Percentiles rank a stretch among this genome's conserved stretches.
Evolutionary conservation across 768 basidiomycete genomes (phyloP).

Genomic region (Tephrocybe sp.): DNA sequence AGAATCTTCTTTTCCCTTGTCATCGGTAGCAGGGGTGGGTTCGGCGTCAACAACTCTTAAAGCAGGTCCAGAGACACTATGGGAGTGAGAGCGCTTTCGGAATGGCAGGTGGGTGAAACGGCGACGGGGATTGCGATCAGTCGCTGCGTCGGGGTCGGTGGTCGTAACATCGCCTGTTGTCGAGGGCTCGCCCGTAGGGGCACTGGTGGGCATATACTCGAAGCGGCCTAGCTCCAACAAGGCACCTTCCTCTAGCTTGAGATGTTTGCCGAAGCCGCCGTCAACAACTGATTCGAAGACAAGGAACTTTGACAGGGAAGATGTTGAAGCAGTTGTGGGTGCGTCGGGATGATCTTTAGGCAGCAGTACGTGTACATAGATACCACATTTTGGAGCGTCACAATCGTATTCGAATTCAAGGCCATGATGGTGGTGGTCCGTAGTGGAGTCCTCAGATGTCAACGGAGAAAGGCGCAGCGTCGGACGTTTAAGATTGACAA

Average conservation of each 20-base stretch:
- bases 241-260: slow-evolving; percentile 77
- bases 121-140: slow-evolving; percentile 34
- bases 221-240: slow-evolving; percentile 81
- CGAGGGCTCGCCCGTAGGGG: slow-evolving; percentile 18
- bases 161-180: slow-evolving; percentile 11
- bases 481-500: slow-evolving; percentile 93
- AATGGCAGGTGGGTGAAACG: slow-evolving; percentile 72
- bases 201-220: slow-evolving; percentile 40
- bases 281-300: slow-evolving; percentile 68
- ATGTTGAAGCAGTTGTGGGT: slow-evolving; percentile 31
- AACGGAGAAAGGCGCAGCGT: slow-evolving; percentile 78
- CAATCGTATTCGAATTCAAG: slow-evolving; percentile 94
- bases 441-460: slow-evolving; percentile 40
- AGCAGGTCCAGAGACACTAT: slow-evolving; percentile 71
- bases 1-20: slow-evolving; percentile 41
- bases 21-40: slow-evolving; percentile 30
- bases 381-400: slow-evolving; percentile 80
- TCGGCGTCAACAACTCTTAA: slow-evolving; percentile 78
- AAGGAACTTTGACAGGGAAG: slow-evolving; percentile 44
- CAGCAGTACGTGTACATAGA: slow-evolving; percentile 76
- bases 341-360: slow-evolving; percentile 64
- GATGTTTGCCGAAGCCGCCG: slow-evolving; percentile 78
- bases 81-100: slow-evolving; percentile 53
- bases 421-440: slow-evolving; percentile 63
- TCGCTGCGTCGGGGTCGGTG: slow-evolving; percentile 11